Conservation (phyloP, 805 yeast genomes). For the Candida ovalis region DNA sequence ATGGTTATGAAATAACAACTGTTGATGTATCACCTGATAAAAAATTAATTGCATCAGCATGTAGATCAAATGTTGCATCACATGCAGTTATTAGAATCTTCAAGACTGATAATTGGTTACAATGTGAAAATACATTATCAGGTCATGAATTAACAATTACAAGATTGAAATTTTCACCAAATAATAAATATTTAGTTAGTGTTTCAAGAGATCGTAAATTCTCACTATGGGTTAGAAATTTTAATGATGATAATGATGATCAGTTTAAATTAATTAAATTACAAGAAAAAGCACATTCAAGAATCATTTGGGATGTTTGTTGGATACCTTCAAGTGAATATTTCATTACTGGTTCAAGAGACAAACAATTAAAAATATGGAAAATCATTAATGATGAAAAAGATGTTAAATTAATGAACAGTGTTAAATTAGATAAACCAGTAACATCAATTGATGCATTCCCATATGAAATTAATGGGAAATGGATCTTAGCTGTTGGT, state of each 20-base stretch:
- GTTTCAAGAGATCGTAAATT: slow-evolving; percentile 90
- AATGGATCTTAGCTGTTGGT: slow-evolving; percentile 55
- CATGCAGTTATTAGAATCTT: slow-evolving; percentile 87
- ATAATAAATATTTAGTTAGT: slow-evolving; percentile 58
- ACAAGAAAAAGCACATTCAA: slow-evolving; percentile 72
- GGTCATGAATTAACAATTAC: slow-evolving; percentile 87
- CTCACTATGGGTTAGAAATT: slow-evolving; percentile 60
- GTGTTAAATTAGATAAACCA: slow-evolving; percentile 48
- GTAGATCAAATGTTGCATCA: slow-evolving; percentile 75
- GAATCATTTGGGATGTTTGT: slow-evolving; percentile 94
- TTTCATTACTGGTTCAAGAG: slow-evolving; percentile 89
- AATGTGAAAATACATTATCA: slow-evolving; percentile 55
- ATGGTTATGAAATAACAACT: slow-evolving; percentile 89
- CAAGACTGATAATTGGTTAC: slow-evolving; percentile 54
- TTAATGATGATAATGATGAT: slow-evolving; percentile 17
- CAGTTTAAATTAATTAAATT: slow-evolving; percentile 26
- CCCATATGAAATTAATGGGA: slow-evolving; percentile 27
- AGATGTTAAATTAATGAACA: slow-evolving; percentile 32
- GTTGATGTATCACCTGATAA: slow-evolving; percentile 68
- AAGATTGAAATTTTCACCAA: slow-evolving; percentile 69
- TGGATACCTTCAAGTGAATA: slow-evolving; percentile 61
- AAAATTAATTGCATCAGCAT: slow-evolving; percentile 76
- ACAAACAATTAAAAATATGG: slow-evolving; percentile 76
- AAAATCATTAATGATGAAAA: slow-evolving; percentile 7
- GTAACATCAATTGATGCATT: slow-evolving; percentile 66